Conservation (phyloP, 371 early-diverging fungal species). For the Umbelopsis sp. region DNA sequence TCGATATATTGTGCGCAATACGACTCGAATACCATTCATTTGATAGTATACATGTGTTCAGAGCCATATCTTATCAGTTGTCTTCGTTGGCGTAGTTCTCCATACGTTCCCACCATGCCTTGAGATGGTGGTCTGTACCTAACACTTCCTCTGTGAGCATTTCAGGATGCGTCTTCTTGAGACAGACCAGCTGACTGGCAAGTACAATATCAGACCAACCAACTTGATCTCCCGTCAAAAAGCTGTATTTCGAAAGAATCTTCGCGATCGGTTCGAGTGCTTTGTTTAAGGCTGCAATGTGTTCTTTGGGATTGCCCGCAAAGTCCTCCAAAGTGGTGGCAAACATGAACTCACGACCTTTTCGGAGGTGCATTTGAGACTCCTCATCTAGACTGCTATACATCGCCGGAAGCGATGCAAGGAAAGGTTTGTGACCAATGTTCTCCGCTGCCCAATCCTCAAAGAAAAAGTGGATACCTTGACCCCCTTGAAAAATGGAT, state of each 20-base stretch:
- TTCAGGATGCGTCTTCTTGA: background rate
- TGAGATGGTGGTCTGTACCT: background rate
- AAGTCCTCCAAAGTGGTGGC: background rate
- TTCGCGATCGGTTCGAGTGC: background rate
- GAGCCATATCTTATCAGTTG: background rate
- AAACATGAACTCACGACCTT: background rate
- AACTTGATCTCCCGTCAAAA: background rate
- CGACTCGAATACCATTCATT: too few relatives aligned
- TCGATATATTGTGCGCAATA: too few relatives aligned
- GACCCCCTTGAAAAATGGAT: background rate
- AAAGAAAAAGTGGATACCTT: conserved; percentile 5
- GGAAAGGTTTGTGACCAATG: background rate
- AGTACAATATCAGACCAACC: conserved; percentile 10
- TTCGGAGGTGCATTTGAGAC: background rate
- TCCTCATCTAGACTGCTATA: background rate
- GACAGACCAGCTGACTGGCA: background rate
- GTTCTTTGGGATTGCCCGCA: background rate
- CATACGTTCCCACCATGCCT: background rate
- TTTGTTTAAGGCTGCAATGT: background rate
- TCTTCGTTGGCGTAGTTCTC: background rate
- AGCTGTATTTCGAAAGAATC: background rate
- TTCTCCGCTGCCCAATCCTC: background rate
- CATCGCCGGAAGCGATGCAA: background rate
- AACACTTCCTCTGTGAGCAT: background rate
- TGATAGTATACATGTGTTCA: too few relatives aligned